Percentiles rank a stretch among this genome's conserved stretches.
phyloP scores from a whole-genome alignment of 2,329 filamentous ascomycete species.

The Xylariomycetidae sp. region DNA sequence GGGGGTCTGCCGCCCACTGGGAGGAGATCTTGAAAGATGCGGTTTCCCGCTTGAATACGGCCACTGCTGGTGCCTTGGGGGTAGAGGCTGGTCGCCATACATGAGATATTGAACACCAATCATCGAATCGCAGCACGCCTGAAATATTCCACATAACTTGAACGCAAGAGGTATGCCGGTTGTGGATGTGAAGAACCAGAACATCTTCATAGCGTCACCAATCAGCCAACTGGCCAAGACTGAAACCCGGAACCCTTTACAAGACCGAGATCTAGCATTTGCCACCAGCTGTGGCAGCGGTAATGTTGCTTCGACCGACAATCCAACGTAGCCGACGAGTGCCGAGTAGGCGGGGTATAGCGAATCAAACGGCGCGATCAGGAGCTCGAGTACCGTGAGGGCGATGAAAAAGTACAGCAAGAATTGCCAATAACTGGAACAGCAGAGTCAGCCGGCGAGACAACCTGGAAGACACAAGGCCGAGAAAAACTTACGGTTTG shows the following conservation, averaged over 20 bases:
- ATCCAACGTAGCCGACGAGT: conserved; percentile 68
- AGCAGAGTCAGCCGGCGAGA: conserved; percentile 38
- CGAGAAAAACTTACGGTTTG: conserved; percentile 49
- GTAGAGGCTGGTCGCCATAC: conserved; percentile 51
- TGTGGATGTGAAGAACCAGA: conserved; percentile 72
- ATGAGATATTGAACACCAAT: conserved; percentile 70
- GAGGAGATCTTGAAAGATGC: conserved; percentile 21
- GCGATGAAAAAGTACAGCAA: conserved; percentile 61
- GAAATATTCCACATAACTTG: conserved; percentile 78
- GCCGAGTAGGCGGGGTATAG: conserved; percentile 63
- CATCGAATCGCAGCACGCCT: conserved; percentile 70
- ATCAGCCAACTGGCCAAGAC: conserved; percentile 74
- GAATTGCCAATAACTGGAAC: conserved; percentile 82
- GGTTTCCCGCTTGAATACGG: conserved; percentile 16
- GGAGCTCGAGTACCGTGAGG: conserved; percentile 60
- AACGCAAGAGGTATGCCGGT: conserved; percentile 71
- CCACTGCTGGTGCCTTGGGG: background rate
- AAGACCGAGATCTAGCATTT: conserved; percentile 64
- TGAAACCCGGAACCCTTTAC: conserved; percentile 72
- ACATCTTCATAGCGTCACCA: conserved; percentile 83
- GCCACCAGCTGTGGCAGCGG: conserved; percentile 74
- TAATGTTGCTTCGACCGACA: conserved; percentile 75
- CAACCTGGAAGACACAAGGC: background rate
- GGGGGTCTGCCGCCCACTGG: conserved; percentile 33
- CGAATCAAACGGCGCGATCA: conserved; percentile 53